phyloP scores from a whole-genome alignment of 805 yeast species.

The Saccharomycopsis fibuligera region DNA sequence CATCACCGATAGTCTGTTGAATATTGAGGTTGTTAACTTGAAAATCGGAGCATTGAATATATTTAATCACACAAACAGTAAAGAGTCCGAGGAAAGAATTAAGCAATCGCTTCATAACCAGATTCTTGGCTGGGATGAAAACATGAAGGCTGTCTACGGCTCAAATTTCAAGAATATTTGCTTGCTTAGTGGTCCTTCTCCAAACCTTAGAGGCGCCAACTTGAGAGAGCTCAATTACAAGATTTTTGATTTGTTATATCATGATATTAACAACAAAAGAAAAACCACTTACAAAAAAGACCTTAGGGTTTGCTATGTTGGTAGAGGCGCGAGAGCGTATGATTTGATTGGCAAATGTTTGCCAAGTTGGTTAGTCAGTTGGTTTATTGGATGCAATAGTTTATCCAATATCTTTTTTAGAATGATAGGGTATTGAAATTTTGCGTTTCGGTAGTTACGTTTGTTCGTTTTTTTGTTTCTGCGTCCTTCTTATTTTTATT shows the following conservation, averaged over 20 bases:
- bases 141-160: conserved; percentile 15
- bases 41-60: conserved; percentile 43
- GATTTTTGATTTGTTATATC: conserved; percentile 17
- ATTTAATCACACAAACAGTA: conserved; percentile 25
- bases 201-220: conserved; percentile 11
- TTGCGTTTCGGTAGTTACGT: too few species aligned
- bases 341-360: conserved; percentile 15
- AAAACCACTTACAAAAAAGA: conserved; percentile 13
- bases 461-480: neutral
- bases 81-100: conserved; percentile 6
- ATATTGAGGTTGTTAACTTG: conserved; percentile 37
- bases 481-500: neutral
- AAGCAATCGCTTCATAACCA: conserved; percentile 12
- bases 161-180: conserved; percentile 15
- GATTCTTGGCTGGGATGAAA: conserved; percentile 18
- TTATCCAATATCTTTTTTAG: conserved; percentile 1
- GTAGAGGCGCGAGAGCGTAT: conserved; percentile 19
- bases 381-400: conserved; percentile 19
- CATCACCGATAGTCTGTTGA: conserved; percentile 29
- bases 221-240: conserved; percentile 19
- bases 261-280: conserved; percentile 9
- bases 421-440: neutral
- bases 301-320: conserved; percentile 13
- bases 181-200: conserved; percentile 14
- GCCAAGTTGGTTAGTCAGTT: conserved; percentile 20